These are phyloP conservation scores for Tuber brumale DNA, from an alignment of 495 filamentous ascomycete species.

Conservation along the genomic window DNA sequence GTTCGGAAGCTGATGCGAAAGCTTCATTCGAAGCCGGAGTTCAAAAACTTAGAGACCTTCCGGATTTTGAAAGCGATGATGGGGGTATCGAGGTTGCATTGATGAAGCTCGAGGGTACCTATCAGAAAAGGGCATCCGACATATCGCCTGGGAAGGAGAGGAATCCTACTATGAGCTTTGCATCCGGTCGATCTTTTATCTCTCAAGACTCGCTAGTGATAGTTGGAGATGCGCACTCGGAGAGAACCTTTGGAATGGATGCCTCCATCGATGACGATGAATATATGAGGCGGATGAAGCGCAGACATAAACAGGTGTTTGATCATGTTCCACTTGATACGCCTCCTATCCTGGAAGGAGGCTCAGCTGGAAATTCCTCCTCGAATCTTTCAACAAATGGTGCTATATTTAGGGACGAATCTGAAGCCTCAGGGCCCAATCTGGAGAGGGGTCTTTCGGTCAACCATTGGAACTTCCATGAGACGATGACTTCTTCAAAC, in stretches of 20 bases:
- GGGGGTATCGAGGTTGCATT: slow-evolving; percentile 91
- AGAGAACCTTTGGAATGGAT: slow-evolving; percentile 19
- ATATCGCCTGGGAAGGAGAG: slow-evolving; percentile 44
- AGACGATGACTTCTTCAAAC: slow-evolving; percentile 50
- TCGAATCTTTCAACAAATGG: slow-evolving; percentile 6
- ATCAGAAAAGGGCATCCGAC: slow-evolving; percentile 50
- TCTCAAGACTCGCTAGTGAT: slow-evolving; percentile 28
- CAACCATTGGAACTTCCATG: slow-evolving; percentile 11
- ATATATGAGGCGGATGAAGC: slow-evolving; percentile 30
- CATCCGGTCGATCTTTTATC: slow-evolving; percentile 7
- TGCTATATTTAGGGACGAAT: slow-evolving; percentile 42
- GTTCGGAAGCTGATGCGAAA: slow-evolving; percentile 43
- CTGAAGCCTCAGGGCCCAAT: slow-evolving; percentile 46
- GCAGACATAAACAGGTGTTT: slow-evolving; percentile 42
- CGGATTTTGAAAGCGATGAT: slow-evolving; percentile 73
- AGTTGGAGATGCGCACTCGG: slow-evolving; percentile 10
- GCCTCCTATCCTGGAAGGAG: slow-evolving; percentile 16
- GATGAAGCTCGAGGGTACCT: slow-evolving; percentile 87
- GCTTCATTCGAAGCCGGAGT: slow-evolving; percentile 87
- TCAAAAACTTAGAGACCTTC: slow-evolving; percentile 77
- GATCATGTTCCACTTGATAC: slow-evolving; percentile 37
- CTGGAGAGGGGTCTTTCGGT: slow-evolving; percentile 22
- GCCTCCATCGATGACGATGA: slow-evolving; percentile 22
- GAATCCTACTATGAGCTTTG: slow-evolving; percentile 25
- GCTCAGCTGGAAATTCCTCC: slow-evolving; percentile 9